Evolutionary conservation across 1,139 yeast genomes (phyloP), one percentile per base, ranked within the genome.

Genomic region (Saccharomyces hybrid): DNA sequence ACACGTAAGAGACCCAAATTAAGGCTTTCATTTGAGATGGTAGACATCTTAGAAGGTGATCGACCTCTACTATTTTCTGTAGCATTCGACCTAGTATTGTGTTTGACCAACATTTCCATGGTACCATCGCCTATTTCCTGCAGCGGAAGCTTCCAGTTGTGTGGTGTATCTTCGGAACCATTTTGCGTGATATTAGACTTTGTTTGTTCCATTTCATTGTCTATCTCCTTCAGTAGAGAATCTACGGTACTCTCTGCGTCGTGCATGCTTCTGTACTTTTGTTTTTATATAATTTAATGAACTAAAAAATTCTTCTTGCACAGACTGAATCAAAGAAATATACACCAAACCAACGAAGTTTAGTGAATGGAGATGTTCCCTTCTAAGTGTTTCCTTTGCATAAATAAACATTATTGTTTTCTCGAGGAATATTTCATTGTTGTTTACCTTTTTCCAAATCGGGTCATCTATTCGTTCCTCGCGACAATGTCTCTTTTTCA

Each of bases 81-180:
- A 19, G 23, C 23, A 19, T 19, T 38, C 14, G 44, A 38, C 29
- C 42, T 52, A 1, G 68, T 65, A 47, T 66, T 64, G 48, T 64
- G 60, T 3, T 55, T 56, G 1, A 64, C 66, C 26, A 66, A 56
- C 62, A 62, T 58, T 13, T 65, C 69, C 69, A 67, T 65, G 0
- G 69, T 67, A 14, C 65, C 70, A 32, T 65, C 68, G 9, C 69
- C 69, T 16, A 66, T 62, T 16, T 65, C 69, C 14, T 64, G 62
- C 44, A 63, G 48, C 2, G 68, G 65, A 9, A 63, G 44, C 44
- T 25, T 49, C 38, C 47, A 31, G 6, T 41, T 48, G 16, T 41
- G 38, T 14, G 52, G 54, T 29, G 48, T 32, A 26, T 50, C 41
- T 13, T 53, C 26, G 16, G 23, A 27, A 26, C 47, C 28, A 14